Evolutionary conservation across 306 rosid species (phyloP).

Genomic region (Echinosophora koreensis): DNA sequence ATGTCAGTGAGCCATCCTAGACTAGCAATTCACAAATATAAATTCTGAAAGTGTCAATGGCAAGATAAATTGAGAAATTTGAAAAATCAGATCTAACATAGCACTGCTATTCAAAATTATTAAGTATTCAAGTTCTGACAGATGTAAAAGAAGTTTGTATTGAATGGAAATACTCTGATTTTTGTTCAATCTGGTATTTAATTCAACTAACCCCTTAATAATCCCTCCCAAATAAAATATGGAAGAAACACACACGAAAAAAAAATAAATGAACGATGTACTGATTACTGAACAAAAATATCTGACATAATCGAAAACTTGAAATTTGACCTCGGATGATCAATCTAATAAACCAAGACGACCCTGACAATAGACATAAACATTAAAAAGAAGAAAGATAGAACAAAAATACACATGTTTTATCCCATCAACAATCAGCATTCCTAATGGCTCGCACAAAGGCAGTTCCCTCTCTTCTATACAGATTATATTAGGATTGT

Average conservation of each 20-base stretch:
- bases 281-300: constrained; percentile 5
- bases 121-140: constrained; percentile 16
- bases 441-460: background rate
- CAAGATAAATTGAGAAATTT: constrained; percentile 21
- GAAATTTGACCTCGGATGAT: background rate
- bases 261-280: background rate
- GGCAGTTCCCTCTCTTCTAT: background rate
- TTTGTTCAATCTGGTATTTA: constrained; percentile 4
- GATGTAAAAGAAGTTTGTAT: background rate
- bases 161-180: background rate
- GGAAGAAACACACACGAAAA: background rate
- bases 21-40: constrained; percentile 7
- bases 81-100: constrained; percentile 15
- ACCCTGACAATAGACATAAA: background rate
- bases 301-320: background rate
- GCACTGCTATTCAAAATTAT: constrained; percentile 8
- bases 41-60: background rate
- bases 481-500: constrained; percentile 4
- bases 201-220: constrained; percentile 5
- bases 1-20: constrained; percentile 4
- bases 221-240: background rate
- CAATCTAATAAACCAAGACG: constrained; percentile 19
- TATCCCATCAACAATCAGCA: background rate
- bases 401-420: background rate
- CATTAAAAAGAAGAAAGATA: constrained; percentile 11